Percentiles rank a stretch among this genome's conserved stretches.
Evolutionary conservation across 2,329 filamentous ascomycete species (phyloP).

Genomic region (Penicillium sp.): DNA sequence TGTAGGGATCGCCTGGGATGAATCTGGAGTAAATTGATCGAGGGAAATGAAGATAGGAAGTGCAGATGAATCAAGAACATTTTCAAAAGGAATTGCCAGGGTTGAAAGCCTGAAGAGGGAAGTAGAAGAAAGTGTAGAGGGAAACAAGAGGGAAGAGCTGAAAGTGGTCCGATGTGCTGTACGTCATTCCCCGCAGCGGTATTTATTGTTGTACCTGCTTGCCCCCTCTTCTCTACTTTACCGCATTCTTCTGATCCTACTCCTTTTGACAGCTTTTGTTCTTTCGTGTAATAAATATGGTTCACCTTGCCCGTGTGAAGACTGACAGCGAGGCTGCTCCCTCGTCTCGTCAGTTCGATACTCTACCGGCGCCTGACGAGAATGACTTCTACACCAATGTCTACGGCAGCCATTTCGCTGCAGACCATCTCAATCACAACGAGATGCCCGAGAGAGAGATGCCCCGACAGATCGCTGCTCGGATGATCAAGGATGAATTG

Average conservation of each 20-base stretch:
- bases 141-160: neutral
- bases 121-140: neutral
- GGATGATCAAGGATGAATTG: slow-evolving; percentile 94
- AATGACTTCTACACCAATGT: slow-evolving; percentile 70
- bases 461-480: slow-evolving; percentile 90
- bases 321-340: slow-evolving; percentile 40
- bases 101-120: neutral
- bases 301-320: slow-evolving; percentile 43
- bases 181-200: slow-evolving; percentile 15
- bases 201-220: neutral
- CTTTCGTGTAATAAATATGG: slow-evolving; percentile 28
- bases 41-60: neutral
- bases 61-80: neutral
- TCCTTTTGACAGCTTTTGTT: neutral
- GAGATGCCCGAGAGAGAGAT: slow-evolving; percentile 90
- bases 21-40: neutral
- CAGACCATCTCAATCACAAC: slow-evolving; percentile 73
- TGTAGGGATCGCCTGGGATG: neutral
- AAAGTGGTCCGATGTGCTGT: neutral
- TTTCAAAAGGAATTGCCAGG: neutral
- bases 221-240: neutral
- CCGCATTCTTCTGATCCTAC: neutral
- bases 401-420: slow-evolving; percentile 84
- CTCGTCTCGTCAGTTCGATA: slow-evolving; percentile 44
- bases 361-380: slow-evolving; percentile 38